Percentiles rank a stretch among this genome's conserved stretches.
phyloP scores from a whole-genome alignment of 768 basidiomycete genomes.

The Suillus clintonianus region DNA sequence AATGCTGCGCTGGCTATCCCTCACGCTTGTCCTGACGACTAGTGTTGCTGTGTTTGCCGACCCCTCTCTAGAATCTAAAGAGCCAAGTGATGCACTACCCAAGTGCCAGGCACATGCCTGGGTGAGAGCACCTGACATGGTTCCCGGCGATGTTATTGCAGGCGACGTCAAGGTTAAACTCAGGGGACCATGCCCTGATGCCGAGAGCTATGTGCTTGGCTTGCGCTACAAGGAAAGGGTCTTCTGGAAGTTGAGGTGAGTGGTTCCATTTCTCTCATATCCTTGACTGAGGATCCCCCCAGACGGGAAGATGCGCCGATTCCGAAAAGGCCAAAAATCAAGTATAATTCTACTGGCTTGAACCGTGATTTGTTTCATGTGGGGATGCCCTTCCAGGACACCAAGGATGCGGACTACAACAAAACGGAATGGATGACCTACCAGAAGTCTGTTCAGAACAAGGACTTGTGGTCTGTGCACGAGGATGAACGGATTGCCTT shows the following conservation, averaged over 20 bases:
- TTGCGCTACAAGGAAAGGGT: conserved; percentile 4
- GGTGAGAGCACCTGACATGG: conserved; percentile 7
- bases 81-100: neutral
- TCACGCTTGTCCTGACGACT: neutral
- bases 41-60: neutral
- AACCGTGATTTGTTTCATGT: neutral
- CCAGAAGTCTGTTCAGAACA: conserved; percentile 8
- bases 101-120: neutral
- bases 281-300: neutral
- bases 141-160: neutral
- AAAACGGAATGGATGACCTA: neutral
- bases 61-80: neutral
- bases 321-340: neutral
- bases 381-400: no score
- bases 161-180: conserved; percentile 4
- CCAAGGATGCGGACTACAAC: neutral
- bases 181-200: neutral
- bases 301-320: conserved; percentile 1
- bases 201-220: neutral
- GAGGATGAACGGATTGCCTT: conserved; percentile 22
- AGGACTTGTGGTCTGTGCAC: conserved; percentile 14
- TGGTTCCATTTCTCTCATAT: neutral
- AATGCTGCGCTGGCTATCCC: neutral
- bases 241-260: neutral
- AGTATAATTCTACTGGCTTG: neutral